Percentiles rank a stretch among this genome's conserved stretches.
Conservation (phyloP, 352 stramenopile species). For the Pythium guiyangense region DNA sequence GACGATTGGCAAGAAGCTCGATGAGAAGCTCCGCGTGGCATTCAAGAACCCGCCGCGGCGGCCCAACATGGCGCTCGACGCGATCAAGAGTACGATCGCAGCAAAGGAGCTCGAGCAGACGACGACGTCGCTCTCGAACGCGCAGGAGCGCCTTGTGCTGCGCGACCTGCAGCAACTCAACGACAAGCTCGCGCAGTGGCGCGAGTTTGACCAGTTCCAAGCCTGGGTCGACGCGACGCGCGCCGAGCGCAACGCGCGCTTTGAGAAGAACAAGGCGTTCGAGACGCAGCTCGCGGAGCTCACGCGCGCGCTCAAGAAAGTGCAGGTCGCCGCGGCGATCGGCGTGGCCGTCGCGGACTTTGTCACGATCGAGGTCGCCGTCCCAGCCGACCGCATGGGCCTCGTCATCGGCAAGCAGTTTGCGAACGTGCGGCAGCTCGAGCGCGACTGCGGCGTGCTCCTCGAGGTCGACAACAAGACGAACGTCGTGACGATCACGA, state of each 20-base stretch:
- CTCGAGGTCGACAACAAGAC: conserved; percentile 58
- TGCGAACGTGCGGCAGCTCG: conserved; percentile 48
- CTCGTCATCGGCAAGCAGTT: conserved; percentile 64
- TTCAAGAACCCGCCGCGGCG: conserved; percentile 70
- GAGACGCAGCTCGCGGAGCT: conserved; percentile 52
- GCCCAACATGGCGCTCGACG: conserved; percentile 46
- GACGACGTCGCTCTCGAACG: conserved; percentile 70
- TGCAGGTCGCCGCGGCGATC: conserved; percentile 44
- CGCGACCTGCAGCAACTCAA: conserved; percentile 63
- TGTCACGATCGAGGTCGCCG: conserved; percentile 44
- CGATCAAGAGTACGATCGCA: conserved; percentile 52
- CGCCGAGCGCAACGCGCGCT: conserved; percentile 52
- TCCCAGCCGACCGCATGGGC: conserved; percentile 64
- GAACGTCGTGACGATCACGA: conserved; percentile 53
- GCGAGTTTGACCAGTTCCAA: conserved; percentile 54
- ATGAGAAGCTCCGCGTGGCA: conserved; percentile 64
- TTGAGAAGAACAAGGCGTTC: conserved; percentile 44
- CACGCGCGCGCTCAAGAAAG: conserved; percentile 39
- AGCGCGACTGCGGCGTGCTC: conserved; percentile 50
- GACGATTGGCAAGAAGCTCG: conserved; percentile 52
- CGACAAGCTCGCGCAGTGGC: conserved; percentile 45
- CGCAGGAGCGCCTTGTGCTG: conserved; percentile 67
- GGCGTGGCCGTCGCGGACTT: conserved; percentile 28
- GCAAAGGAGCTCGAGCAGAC: conserved; percentile 53
- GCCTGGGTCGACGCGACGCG: conserved; percentile 43